Evolutionary conservation across 2,329 filamentous ascomycete genomes (phyloP), one percentile per base, ranked within the genome.

Genomic region (Eurotiales sp.): DNA sequence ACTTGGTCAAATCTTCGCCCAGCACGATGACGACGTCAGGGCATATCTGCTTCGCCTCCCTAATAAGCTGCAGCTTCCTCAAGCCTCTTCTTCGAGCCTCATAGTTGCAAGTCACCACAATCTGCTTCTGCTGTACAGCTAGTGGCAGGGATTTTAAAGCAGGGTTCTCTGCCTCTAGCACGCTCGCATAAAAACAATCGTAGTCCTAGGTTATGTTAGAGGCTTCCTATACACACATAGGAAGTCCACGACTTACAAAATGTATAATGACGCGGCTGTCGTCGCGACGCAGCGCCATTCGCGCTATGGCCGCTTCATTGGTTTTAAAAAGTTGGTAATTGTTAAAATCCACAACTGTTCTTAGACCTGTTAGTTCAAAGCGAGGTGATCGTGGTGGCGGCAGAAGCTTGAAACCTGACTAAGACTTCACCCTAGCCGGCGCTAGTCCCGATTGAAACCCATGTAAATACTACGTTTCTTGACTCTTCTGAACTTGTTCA

Each of bases 31-130:
- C 82, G 14, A 95, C 80, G 51, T 95, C 88, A 0, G 91, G 90
- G 59, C 90, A 96, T 23, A 85, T 69, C 59, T 79, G 83, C 69
- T 82, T 88, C 3, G 92, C 93, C 56, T 96, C 90, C 48, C 78
- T 81, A 64, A 96, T 84, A 57, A 90, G 80, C 77, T 95, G 90
- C 54, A 97, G 78, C 74, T 99, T 97, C 67, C 81, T 67, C 39
- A 77, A 57, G 8, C 74, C 79, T 54, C 81, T 79, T 46, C 83
- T 75, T 30, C 92, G 84, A 19, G 92, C 92, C 65, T 88, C 88
- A 69, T 97, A 97, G 72, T 97, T 97, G 78, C 89, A 95, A 4
- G 90, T 95, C 19, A 91, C 89, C 36, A 93, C 78, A 50, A 96
- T 96, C 66, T 90, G 88, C 71, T 96, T 96, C 71, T 96, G 91